phyloP scores from a whole-genome alignment of 768 basidiomycete genomes.

The Myochromella boudieri region DNA sequence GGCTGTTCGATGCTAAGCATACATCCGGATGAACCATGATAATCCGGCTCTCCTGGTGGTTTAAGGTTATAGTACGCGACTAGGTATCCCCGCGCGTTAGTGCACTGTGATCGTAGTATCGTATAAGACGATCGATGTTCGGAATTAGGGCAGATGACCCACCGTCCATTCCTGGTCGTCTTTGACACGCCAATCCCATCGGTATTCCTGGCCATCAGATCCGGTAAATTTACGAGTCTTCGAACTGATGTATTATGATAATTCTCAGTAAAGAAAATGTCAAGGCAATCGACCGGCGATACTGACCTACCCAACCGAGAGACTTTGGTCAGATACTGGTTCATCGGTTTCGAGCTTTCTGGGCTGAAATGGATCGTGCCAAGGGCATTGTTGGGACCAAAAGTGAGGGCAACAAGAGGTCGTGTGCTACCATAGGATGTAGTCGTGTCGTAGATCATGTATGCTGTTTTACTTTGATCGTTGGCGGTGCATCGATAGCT shows the following conservation, averaged over 20 bases:
- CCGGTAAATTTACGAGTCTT: constrained; percentile 52
- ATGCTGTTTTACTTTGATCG: constrained; percentile 41
- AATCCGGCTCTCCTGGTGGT: constrained; percentile 52
- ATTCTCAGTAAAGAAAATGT: constrained; percentile 1
- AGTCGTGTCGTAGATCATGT: constrained; percentile 51
- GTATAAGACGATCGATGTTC: neutral
- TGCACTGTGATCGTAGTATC: constrained; percentile 45
- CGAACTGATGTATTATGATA: constrained; percentile 28
- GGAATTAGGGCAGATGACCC: constrained; percentile 23
- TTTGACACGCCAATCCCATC: constrained; percentile 51
- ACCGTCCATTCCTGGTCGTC: constrained; percentile 67
- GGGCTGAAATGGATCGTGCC: constrained; percentile 50
- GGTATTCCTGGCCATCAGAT: constrained; percentile 60
- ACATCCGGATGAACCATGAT: constrained; percentile 55
- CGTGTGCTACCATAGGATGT: constrained; percentile 23
- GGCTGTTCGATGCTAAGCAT: constrained; percentile 64
- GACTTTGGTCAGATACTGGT: constrained; percentile 48
- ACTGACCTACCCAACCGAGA: constrained; percentile 42
- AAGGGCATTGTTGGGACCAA: constrained; percentile 47
- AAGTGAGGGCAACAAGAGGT: constrained; percentile 50
- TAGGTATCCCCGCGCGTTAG: constrained; percentile 46
- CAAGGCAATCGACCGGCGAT: neutral
- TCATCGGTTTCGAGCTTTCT: constrained; percentile 42
- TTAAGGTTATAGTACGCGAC: constrained; percentile 65
- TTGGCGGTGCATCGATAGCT: constrained; percentile 47